phyloP scores from a whole-genome alignment of 495 filamentous ascomycete species.

The Penicillium nucicola region DNA sequence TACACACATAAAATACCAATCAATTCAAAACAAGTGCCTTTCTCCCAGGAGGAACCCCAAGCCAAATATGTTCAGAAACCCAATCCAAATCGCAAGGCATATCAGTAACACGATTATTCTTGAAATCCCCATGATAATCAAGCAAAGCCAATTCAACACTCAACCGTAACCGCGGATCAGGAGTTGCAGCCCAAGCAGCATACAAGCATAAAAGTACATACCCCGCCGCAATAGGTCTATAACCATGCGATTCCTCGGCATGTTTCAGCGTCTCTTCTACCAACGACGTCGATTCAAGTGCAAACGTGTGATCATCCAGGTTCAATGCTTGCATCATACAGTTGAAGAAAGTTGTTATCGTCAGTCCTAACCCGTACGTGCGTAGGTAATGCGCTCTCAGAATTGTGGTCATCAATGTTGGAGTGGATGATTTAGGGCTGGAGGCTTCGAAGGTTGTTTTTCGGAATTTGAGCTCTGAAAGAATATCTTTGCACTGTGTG shows the following conservation, averaged over 20 bases:
- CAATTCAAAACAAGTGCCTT: no score
- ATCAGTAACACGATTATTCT: neutral
- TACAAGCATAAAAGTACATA: conserved; percentile 29
- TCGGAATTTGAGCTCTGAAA: conserved; percentile 14
- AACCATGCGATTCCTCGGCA: conserved; percentile 19
- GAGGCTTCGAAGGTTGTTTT: conserved; percentile 4
- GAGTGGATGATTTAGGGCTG: neutral
- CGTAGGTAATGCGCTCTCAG: conserved; percentile 32
- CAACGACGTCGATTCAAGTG: conserved; percentile 23
- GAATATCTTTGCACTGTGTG: conserved; percentile 18
- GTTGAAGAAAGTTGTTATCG: conserved; percentile 32
- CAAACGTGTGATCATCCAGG: neutral
- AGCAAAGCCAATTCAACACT: conserved; percentile 11
- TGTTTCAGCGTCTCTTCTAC: conserved; percentile 28
- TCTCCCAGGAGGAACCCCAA: conserved; percentile 7
- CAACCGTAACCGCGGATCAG: conserved; percentile 11
- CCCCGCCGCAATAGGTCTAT: conserved; percentile 33
- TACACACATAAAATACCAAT: no score
- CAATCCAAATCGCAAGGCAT: conserved; percentile 4
- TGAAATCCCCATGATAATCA: conserved; percentile 32
- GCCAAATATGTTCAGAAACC: conserved; percentile 11
- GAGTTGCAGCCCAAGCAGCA: conserved; percentile 27
- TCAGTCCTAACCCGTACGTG: conserved; percentile 30
- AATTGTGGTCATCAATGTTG: neutral
- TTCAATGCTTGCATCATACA: conserved; percentile 26